phyloP scores from a whole-genome alignment of 106 monocot genomes.

The Phalaenopsis aphrodite region DNA sequence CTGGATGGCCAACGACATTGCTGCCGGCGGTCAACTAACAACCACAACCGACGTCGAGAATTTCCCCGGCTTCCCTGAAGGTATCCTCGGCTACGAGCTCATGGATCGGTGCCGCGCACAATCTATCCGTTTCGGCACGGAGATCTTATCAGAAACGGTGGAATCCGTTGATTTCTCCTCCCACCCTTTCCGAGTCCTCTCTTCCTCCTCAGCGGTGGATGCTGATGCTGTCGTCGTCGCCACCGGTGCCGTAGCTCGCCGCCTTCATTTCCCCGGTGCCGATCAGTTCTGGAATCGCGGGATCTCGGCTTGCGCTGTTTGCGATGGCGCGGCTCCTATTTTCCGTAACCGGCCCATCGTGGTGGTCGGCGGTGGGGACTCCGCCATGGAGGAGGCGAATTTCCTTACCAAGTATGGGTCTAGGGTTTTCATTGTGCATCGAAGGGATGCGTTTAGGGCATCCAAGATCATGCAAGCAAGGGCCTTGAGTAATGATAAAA shows the following conservation, averaged over 20 bases:
- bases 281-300: conserved; percentile 76
- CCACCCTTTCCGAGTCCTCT: conserved; percentile 47
- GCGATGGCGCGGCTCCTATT: conserved; percentile 90
- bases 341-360: conserved; percentile 74
- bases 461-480: conserved; percentile 93
- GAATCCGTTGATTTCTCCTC: conserved; percentile 55
- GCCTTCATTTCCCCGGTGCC: conserved; percentile 65
- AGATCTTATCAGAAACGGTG: conserved; percentile 77
- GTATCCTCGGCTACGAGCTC: conserved; percentile 68
- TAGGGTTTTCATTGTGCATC: conserved; percentile 73
- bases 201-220: conserved; percentile 44
- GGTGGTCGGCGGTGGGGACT: conserved; percentile 84
- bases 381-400: conserved; percentile 95
- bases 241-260: conserved; percentile 85
- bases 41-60: conserved; percentile 98
- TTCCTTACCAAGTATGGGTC: conserved; percentile 94
- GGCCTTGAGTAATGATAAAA: conserved; percentile 71
- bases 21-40: conserved; percentile 88
- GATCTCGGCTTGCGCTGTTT: conserved; percentile 91
- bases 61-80: conserved; percentile 91
- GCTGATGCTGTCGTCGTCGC: conserved; percentile 78
- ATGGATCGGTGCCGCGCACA: conserved; percentile 75
- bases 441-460: conserved; percentile 75
- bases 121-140: conserved; percentile 52
- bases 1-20: conserved; percentile 86